These are phyloP conservation scores for Trichoderma atroviride DNA, from an alignment of 2,329 filamentous ascomycete species.

Conservation along the genomic window DNA sequence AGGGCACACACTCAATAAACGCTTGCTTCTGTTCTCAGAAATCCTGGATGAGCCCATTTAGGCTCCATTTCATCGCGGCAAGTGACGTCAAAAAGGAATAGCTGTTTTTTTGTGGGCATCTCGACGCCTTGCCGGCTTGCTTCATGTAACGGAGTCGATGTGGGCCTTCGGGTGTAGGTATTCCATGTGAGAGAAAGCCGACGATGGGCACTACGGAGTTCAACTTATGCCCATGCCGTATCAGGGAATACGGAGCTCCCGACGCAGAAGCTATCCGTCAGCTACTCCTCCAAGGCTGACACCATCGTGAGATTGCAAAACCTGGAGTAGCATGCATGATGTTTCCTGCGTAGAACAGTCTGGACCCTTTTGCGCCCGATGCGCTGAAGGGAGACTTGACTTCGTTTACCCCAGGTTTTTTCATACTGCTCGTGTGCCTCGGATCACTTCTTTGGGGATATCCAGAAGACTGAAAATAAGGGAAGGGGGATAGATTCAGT, in stretches of 20 bases:
- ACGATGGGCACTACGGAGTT: not conserved
- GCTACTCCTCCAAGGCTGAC: conserved; percentile 6
- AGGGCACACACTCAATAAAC: not conserved
- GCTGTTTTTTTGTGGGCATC: not conserved
- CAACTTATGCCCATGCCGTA: not conserved
- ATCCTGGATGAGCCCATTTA: not conserved
- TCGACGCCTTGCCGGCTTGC: not conserved
- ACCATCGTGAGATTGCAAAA: conserved; percentile 18
- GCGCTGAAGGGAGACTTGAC: not conserved
- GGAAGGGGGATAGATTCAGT: not conserved
- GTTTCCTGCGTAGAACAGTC: conserved; percentile 11
- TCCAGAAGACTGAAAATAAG: not conserved
- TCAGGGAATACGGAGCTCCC: not conserved
- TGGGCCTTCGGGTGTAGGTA: not conserved
- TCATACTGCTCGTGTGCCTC: not conserved
- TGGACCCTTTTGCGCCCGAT: not conserved
- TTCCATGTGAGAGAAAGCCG: not conserved
- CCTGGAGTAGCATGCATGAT: not conserved
- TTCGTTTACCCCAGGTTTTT: conserved; percentile 18
- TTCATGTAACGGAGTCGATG: not conserved
- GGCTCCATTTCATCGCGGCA: not conserved
- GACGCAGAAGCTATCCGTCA: not conserved
- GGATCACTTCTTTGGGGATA: conserved; percentile 24
- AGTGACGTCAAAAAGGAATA: conserved; percentile 14
- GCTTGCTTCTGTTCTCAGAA: not conserved